phyloP scores from a whole-genome alignment of 192 early-diverging fungal genomes.

The Phlyctochytrium bullatum region DNA sequence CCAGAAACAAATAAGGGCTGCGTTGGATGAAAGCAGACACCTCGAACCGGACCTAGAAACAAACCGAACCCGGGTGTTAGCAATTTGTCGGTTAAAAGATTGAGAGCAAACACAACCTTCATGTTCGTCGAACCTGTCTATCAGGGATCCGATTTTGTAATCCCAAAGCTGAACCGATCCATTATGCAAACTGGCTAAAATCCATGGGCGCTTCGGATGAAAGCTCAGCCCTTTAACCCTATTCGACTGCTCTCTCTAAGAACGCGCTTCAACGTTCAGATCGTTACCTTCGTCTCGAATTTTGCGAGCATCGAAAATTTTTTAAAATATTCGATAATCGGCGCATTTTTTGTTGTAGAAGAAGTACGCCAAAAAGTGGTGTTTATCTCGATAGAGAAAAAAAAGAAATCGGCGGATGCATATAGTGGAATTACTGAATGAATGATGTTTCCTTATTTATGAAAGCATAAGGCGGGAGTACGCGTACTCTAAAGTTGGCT shows the following conservation, averaged over 20 bases:
- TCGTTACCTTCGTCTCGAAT: conserved; percentile 85
- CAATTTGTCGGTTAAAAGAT: not conserved
- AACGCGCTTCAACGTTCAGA: not conserved
- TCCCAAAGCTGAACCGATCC: conserved; percentile 99
- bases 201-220: conserved; percentile 98
- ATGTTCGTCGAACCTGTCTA: conserved; percentile 99
- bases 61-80: not conserved
- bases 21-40: conserved; percentile 92
- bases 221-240: conserved; percentile 95
- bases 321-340: too few species aligned
- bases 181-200: conserved; percentile 95
- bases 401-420: too few species aligned
- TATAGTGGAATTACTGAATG: too few species aligned
- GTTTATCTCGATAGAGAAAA: too few species aligned
- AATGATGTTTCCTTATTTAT: too few species aligned
- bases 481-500: too few species aligned
- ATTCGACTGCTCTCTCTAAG: conserved; percentile 52
- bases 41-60: conserved; percentile 86
- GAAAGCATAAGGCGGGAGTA: too few species aligned
- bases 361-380: too few species aligned
- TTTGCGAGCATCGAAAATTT: conserved; percentile 68
- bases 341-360: too few species aligned
- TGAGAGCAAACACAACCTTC: conserved; percentile 67
- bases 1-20: conserved; percentile 97
- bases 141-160: conserved; percentile 97